These are phyloP conservation scores for Plasmodium malariae DNA, from an alignment of 169 alveolate species.

Conservation along the genomic window DNA sequence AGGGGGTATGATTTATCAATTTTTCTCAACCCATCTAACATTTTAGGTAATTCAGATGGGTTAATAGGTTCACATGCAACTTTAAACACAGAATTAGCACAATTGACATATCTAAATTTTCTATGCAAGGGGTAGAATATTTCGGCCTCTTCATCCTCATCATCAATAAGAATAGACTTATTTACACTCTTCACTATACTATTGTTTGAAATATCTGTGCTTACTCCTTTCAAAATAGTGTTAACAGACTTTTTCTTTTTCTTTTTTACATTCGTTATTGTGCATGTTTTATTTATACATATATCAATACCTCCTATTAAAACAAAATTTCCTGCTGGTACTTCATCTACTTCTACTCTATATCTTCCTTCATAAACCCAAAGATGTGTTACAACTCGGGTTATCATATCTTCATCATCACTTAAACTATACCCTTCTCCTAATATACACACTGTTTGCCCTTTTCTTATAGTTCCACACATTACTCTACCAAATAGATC, in stretches of 20 bases:
- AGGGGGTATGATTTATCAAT: conserved; percentile 96
- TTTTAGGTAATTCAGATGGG: conserved; percentile 99
- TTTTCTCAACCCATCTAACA: conserved; percentile 97
- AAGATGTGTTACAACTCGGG: conserved; percentile 90
- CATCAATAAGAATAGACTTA: conserved; percentile 66
- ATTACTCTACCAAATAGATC: conserved; percentile 97
- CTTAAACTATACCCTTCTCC: conserved; percentile 95
- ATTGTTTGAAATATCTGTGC: too few species aligned
- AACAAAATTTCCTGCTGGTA: conserved; percentile 95
- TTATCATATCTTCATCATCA: conserved; percentile 97
- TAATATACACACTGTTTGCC: conserved; percentile 95
- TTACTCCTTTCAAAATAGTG: too few species aligned
- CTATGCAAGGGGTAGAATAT: conserved; percentile 89
- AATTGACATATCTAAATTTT: conserved; percentile 68
- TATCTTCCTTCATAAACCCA: conserved; percentile 96
- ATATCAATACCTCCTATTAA: conserved; percentile 97
- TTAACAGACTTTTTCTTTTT: background rate
- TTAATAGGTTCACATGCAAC: conserved; percentile 98
- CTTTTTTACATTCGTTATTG: conserved; percentile 85
- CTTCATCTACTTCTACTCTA: conserved; percentile 91
- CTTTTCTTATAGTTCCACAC: conserved; percentile 96
- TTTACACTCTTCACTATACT: too few species aligned
- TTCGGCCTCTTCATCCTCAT: conserved; percentile 87
- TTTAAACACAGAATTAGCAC: conserved; percentile 83
- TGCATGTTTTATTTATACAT: conserved; percentile 92